A percentile compares a stretch with the other conserved stretches of the same genome.
These are phyloP conservation scores for Nelumbo lutea DNA, from an alignment of 164 flowering plant genomes.

Conservation along the genomic window DNA sequence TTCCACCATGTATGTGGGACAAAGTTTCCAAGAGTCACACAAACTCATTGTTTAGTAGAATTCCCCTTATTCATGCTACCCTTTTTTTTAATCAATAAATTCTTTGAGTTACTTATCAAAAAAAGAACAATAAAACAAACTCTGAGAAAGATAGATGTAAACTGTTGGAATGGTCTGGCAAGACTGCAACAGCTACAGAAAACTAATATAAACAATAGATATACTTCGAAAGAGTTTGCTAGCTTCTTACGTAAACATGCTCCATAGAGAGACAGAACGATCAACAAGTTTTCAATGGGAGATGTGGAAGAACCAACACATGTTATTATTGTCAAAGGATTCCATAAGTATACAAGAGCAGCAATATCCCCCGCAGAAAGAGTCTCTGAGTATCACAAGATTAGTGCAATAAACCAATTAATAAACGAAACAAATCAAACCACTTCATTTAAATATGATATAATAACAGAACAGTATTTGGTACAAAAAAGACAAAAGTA, in stretches of 20 bases:
- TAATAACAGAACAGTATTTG: too few species aligned
- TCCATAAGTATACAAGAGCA: slow-evolving; percentile 77
- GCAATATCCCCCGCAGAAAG: slow-evolving; percentile 65
- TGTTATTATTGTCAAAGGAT: slow-evolving; percentile 68
- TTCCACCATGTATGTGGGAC: too few species aligned
- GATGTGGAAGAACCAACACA: slow-evolving; percentile 73
- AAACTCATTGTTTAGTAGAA: too few species aligned
- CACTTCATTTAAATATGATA: too few species aligned
- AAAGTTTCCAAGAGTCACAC: too few species aligned
- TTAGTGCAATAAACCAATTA: slow-evolving; percentile 5
- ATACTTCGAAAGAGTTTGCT: slow-evolving; percentile 9
- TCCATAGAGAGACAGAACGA: slow-evolving; percentile 65
- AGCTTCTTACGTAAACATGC: slow-evolving; percentile 62
- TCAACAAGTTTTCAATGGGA: slow-evolving; percentile 63
- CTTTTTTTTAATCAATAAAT: too few species aligned
- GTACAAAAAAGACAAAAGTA: too few species aligned
- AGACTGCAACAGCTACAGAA: neutral
- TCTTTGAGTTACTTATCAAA: too few species aligned
- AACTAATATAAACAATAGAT: neutral
- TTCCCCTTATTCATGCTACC: too few species aligned
- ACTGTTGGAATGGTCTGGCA: neutral
- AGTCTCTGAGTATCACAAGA: slow-evolving; percentile 31
- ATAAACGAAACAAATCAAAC: neutral
- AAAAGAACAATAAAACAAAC: neutral
- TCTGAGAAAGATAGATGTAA: neutral